Conservation (phyloP, 176 grass and related monocot genomes). For the Eleusine indica region DNA sequence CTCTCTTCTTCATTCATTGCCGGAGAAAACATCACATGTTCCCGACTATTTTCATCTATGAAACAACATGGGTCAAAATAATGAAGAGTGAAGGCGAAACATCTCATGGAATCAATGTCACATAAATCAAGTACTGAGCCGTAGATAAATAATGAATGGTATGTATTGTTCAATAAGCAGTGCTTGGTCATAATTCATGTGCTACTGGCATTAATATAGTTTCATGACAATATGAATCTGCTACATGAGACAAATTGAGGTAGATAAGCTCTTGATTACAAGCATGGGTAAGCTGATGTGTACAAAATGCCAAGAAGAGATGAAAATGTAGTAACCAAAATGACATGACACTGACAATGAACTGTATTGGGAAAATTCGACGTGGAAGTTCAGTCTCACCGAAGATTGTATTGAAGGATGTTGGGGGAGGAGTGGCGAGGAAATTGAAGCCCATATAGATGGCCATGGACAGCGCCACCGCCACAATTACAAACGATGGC, state of each 20-base stretch:
- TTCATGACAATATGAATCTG: background rate
- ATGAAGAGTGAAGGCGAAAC: background rate
- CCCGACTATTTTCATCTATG: slow-evolving; percentile 39
- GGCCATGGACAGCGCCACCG: slow-evolving; percentile 38
- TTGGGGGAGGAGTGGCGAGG: slow-evolving; percentile 50
- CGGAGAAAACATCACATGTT: slow-evolving; percentile 1
- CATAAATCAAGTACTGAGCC: background rate
- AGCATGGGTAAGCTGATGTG: background rate
- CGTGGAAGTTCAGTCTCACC: slow-evolving; percentile 39
- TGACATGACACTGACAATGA: background rate
- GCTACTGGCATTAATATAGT: background rate
- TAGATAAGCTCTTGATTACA: too few relatives aligned
- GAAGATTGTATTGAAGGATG: slow-evolving; percentile 60
- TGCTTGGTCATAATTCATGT: too few relatives aligned
- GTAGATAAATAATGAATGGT: background rate
- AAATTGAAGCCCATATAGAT: slow-evolving; percentile 73
- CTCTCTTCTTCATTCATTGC: slow-evolving; percentile 13
- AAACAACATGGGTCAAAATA: background rate
- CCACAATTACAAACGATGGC: slow-evolving; percentile 58
- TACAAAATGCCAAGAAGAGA: background rate
- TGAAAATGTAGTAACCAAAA: background rate
- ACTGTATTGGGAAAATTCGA: too few relatives aligned
- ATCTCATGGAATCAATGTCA: background rate
- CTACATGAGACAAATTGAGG: background rate
- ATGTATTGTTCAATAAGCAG: background rate